A percentile compares a stretch with the other conserved stretches of the same genome.
Evolutionary conservation across 1,139 yeast genomes (phyloP).

Genomic region (Meyerozyma guilliermondii): DNA sequence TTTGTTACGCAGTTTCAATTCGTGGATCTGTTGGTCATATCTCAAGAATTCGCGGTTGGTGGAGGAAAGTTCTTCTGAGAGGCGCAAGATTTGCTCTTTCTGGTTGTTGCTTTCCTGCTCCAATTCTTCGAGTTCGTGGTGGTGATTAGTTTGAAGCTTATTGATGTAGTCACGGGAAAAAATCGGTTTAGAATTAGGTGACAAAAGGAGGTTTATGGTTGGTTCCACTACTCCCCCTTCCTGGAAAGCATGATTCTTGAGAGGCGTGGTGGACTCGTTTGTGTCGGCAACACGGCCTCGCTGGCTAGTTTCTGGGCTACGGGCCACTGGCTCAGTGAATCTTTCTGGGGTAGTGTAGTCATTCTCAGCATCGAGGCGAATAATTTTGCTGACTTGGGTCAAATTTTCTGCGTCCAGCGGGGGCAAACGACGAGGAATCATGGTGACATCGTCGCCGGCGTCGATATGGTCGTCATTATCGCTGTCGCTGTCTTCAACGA

Average conservation of each 20-base stretch:
- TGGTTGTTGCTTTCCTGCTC: slow-evolving; percentile 5
- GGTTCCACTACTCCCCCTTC: slow-evolving; percentile 18
- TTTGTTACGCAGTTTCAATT: slow-evolving; percentile 16
- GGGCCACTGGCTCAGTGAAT: slow-evolving; percentile 39
- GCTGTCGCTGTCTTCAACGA: slow-evolving; percentile 24
- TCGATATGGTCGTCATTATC: slow-evolving; percentile 20
- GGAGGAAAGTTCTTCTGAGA: slow-evolving; percentile 16
- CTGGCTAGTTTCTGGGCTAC: slow-evolving; percentile 37
- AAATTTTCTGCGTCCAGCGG: slow-evolving; percentile 7
- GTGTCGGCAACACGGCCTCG: slow-evolving; percentile 18
- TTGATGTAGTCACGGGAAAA: slow-evolving; percentile 29
- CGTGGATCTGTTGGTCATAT: slow-evolving; percentile 18
- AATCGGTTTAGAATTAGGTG: slow-evolving; percentile 35
- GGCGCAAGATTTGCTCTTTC: slow-evolving; percentile 15
- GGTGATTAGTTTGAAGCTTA: slow-evolving; percentile 23
- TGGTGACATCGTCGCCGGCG: slow-evolving; percentile 8
- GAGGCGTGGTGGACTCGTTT: slow-evolving; percentile 23
- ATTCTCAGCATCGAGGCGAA: slow-evolving; percentile 11
- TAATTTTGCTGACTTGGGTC: slow-evolving; percentile 20
- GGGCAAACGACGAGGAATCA: neutral
- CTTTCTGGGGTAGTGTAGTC: slow-evolving; percentile 37
- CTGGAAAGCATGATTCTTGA: slow-evolving; percentile 13
- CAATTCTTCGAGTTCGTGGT: slow-evolving; percentile 9
- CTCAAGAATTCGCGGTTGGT: slow-evolving; percentile 16
- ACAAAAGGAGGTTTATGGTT: slow-evolving; percentile 27